Base-by-base conservation (phyloP, 305 asterid species). In the Fraxinus greggii region DNA sequence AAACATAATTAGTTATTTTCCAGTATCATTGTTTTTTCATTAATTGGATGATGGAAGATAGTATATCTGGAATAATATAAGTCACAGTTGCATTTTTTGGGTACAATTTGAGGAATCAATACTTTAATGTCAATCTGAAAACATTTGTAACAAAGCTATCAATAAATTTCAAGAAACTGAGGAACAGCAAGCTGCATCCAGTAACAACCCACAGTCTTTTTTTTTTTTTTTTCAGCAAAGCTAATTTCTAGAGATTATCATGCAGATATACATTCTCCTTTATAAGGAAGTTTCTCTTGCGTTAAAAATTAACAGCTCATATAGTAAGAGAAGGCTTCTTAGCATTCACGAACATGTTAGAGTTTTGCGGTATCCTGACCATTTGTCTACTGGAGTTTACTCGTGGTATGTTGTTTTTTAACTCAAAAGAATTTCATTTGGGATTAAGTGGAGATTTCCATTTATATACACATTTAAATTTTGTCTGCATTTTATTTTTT, bases 201-300 rank as follows among this genome's bases (percentile, higher is more conserved):
- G 70, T 78, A 51, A 45, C 81, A 45, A n/a, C 31, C 35, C 5
- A 10, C 51, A 7, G 59, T 63, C 45, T 61, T 9, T 70, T 42
- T 42, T 8, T 40, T 42, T 42, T 42, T 2, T 12, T 10, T 42
- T 42, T 35, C 1, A 19, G 70, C 36, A 29, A 36, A 35, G 23
- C 42, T 72, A 72, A 72, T 17, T 72, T 72, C 21, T 24, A 33
- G 73, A 35, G 40, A 28, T 79, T 36, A 23, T 51, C 72, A 15
- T 80, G 91, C 97, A 95, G 99, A 94, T 95, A 86, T 88, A 89
- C 90, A 90, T 94, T 89, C 98, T 95, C 83, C 95, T 95, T 61
- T 95, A 94, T 93, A 94, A 94, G 95, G 99, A 95, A 86, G 99
- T 95, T 86, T 83, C 98, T 61, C 86, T 95, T 78, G 99, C 99